Percentiles rank a stretch among this genome's conserved stretches.
Evolutionary conservation across 495 filamentous ascomycete genomes (phyloP).

Genomic region (Penicillium coprophilum): DNA sequence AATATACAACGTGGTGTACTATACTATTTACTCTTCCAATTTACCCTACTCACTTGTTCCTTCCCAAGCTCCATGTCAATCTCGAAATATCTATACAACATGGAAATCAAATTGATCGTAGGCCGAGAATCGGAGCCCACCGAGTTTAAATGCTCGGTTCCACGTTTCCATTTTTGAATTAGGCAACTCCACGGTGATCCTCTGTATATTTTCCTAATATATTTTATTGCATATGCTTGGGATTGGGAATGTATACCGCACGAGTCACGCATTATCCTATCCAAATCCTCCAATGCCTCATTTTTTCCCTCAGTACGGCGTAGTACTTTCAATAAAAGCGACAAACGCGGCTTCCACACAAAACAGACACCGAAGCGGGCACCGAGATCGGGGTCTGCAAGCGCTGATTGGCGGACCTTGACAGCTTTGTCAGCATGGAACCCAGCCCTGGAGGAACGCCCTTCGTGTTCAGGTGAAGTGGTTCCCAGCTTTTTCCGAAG

Average conservation of each 20-base stretch:
- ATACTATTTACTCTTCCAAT: background rate
- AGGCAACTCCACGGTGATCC: background rate
- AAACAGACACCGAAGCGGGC: background rate
- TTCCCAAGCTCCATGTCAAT: background rate
- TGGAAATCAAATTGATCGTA: background rate
- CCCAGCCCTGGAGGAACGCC: background rate
- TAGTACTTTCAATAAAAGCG: slow-evolving; percentile 2
- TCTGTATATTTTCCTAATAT: background rate
- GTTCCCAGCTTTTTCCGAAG: background rate
- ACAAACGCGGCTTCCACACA: slow-evolving; percentile 8
- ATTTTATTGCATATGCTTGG: background rate
- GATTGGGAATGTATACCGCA: slow-evolving; percentile 1
- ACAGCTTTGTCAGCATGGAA: background rate
- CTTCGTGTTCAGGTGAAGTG: background rate
- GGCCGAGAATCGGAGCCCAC: slow-evolving; percentile 21
- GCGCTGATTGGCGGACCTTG: background rate
- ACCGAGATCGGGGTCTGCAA: background rate
- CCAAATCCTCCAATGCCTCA: background rate
- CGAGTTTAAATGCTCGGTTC: slow-evolving; percentile 11
- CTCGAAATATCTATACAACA: no score
- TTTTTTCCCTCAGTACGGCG: background rate
- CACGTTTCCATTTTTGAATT: slow-evolving; percentile 6
- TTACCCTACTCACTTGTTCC: background rate
- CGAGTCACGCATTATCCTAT: background rate
- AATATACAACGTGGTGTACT: background rate